Percentiles rank a stretch among this genome's conserved stretches.
Conservation (phyloP, 176 grass and related monocot genomes). For the Typha latifolia region DNA sequence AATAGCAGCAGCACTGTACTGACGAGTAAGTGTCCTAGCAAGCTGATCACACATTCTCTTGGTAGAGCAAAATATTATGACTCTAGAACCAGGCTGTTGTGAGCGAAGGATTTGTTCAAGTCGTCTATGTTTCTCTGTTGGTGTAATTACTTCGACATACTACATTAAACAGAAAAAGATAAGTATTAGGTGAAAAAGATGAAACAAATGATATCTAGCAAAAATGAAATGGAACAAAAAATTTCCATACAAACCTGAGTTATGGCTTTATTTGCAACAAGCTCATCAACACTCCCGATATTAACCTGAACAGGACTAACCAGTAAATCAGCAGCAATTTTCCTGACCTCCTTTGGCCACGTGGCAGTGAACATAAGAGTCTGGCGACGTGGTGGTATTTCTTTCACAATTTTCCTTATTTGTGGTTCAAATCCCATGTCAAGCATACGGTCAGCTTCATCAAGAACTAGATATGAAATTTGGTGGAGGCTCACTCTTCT, state of each 20-base stretch:
- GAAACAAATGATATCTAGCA: slow-evolving; percentile 12
- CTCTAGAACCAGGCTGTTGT: slow-evolving; percentile 69
- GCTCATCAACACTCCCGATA: slow-evolving; percentile 69
- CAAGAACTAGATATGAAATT: slow-evolving; percentile 73
- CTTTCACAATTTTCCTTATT: slow-evolving; percentile 78
- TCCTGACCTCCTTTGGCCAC: slow-evolving; percentile 74
- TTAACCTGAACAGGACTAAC: slow-evolving; percentile 72
- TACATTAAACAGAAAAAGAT: slow-evolving; percentile 21
- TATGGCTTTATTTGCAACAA: slow-evolving; percentile 87
- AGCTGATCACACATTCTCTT: slow-evolving; percentile 94
- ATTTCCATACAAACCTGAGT: slow-evolving; percentile 41
- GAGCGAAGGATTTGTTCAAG: slow-evolving; percentile 76
- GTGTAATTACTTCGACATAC: slow-evolving; percentile 67
- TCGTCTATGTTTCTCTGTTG: slow-evolving; percentile 59
- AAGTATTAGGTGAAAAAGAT: neutral
- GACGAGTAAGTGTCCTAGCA: slow-evolving; percentile 42
- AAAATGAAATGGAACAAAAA: slow-evolving; percentile 4
- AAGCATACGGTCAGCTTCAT: slow-evolving; percentile 94
- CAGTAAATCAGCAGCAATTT: slow-evolving; percentile 72
- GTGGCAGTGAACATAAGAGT: slow-evolving; percentile 98
- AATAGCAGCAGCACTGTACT: slow-evolving; percentile 69
- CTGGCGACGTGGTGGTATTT: slow-evolving; percentile 54
- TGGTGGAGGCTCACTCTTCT: slow-evolving; percentile 50
- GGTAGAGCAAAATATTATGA: slow-evolving; percentile 97
- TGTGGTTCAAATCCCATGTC: slow-evolving; percentile 98